Evolutionary conservation across 495 filamentous ascomycete genomes (phyloP).

Genomic region (Talaromyces borbonicus): DNA sequence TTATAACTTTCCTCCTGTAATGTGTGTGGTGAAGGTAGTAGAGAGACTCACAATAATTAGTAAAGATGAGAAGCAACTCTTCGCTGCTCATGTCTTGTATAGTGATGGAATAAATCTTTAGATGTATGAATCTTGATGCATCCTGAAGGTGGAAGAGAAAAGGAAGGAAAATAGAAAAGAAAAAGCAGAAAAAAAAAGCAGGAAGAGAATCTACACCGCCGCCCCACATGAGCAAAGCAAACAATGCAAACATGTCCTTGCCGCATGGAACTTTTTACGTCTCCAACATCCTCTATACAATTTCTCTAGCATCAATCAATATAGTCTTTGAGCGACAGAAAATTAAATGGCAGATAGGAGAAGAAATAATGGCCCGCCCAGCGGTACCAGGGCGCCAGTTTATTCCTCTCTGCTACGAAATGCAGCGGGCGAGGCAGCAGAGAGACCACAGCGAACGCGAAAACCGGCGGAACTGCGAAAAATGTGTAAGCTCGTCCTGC

Average conservation of each 20-base stretch:
- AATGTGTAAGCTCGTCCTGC: constrained; percentile 75
- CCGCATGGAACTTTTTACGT: constrained; percentile 13
- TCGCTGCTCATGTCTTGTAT: too few relatives aligned
- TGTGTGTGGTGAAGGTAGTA: background rate
- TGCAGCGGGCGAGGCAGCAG: constrained; percentile 23
- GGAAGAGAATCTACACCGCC: too few relatives aligned
- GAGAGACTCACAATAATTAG: constrained; percentile 5
- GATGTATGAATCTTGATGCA: background rate
- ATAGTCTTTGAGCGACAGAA: too few relatives aligned
- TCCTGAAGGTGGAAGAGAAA: background rate
- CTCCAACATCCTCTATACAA: constrained; percentile 11
- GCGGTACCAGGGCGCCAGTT: constrained; percentile 65
- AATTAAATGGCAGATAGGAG: constrained; percentile 68
- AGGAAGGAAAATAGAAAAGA: constrained; percentile 18
- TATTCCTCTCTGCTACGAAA: constrained; percentile 43
- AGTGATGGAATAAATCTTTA: too few relatives aligned
- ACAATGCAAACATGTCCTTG: constrained; percentile 38
- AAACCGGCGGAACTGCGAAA: constrained; percentile 60
- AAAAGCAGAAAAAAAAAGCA: constrained; percentile 12
- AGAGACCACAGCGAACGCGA: constrained; percentile 42
- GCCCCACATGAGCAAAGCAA: constrained; percentile 20
- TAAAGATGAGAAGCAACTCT: too few relatives aligned
- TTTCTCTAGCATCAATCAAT: background rate
- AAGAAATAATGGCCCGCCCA: constrained; percentile 79
- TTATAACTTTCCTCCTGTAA: constrained; percentile 54